A percentile compares a stretch with the other conserved stretches of the same genome.
Conservation (phyloP, 345 rosid species). For the Lagerstroemia speciosa region DNA sequence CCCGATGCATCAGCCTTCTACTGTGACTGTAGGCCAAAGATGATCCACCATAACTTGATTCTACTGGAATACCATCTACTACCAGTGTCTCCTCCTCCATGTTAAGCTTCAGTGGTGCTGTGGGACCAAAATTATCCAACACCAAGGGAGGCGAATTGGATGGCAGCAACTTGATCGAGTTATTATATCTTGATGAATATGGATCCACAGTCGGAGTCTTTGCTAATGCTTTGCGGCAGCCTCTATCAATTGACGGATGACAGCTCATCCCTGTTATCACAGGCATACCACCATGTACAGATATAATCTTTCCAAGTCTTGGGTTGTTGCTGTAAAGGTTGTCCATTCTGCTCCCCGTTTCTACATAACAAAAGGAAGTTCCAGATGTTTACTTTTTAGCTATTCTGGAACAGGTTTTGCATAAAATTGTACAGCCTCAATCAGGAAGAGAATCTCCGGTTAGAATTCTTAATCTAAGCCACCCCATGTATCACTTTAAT, state of each 20-base stretch:
- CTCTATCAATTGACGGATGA: slow-evolving; percentile 9
- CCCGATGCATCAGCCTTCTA: slow-evolving; percentile 13
- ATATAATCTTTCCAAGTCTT: slow-evolving; percentile 8
- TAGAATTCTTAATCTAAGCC: not conserved
- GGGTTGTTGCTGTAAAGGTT: slow-evolving; percentile 11
- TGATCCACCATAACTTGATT: slow-evolving; percentile 17
- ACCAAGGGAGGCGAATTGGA: slow-evolving; percentile 26
- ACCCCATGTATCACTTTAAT: not conserved
- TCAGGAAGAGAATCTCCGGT: not conserved
- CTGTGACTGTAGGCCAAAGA: slow-evolving; percentile 6
- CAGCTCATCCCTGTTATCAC: not conserved
- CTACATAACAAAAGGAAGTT: not conserved
- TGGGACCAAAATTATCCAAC: slow-evolving; percentile 14
- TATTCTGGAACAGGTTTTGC: not conserved
- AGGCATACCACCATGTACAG: slow-evolving; percentile 1
- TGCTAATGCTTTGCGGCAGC: slow-evolving; percentile 4
- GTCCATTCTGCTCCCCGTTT: slow-evolving; percentile 12
- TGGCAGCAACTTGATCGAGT: slow-evolving; percentile 17
- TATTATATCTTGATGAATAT: slow-evolving; percentile 11
- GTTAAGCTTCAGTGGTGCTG: slow-evolving; percentile 7
- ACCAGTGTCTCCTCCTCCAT: slow-evolving; percentile 46
- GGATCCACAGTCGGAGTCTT: slow-evolving; percentile 9
- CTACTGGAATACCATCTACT: slow-evolving; percentile 53
- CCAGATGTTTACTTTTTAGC: not conserved
- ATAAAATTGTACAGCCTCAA: not conserved